Base-by-base conservation (phyloP, 177 flowering plant genomes). In the Telopea speciosissima region DNA sequence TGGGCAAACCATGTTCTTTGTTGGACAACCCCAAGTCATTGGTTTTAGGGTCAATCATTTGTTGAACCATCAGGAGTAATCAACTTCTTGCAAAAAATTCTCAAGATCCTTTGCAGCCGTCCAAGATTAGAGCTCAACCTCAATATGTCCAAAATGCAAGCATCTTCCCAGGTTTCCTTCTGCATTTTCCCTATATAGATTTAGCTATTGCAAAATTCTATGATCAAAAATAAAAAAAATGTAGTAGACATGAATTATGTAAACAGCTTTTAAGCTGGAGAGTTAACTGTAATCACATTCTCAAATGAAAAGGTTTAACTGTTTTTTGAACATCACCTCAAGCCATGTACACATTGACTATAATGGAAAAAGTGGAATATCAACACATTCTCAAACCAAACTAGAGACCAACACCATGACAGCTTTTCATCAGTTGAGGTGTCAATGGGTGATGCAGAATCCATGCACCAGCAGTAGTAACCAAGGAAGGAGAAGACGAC, bases 41-140 rank as follows among this genome's bases (percentile, higher is more conserved):
- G 75, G 76, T 52, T 78, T 82, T 85, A 42, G 88, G 78, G 71
- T 87, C 88, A n/a, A 74, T 74, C 76, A 78, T 79, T 79, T 85
- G 87, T 73, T 82, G 83, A 72, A 78, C 84, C 85, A 86, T 80
- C 79, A 77, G 73, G 67, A 77, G 72, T 26, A 21, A 5, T 52
- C 22, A 58, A 58, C 61, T 58, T 58, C 23, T 49, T 3, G 54
- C 54, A 7, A 9, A 21, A 58, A 19, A 58, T 58, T 58, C 61
- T 58, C 0, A 5, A 19, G 23, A 7, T 17, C 2, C n/a, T 58
- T n/a, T 58, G 61, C 23, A 58, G 9, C 19, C 3, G 61, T 58
- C 23, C 61, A 58, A 58, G 61, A 58, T 58, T 17, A 19, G 61
- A n/a, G 22, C 22, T 58, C 24, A 58, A 49, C 54, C 54, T 2